Percentiles rank a stretch among this genome's conserved stretches.
Conservation (phyloP, 768 basidiomycete species). For the Leccinum sublutescens region DNA sequence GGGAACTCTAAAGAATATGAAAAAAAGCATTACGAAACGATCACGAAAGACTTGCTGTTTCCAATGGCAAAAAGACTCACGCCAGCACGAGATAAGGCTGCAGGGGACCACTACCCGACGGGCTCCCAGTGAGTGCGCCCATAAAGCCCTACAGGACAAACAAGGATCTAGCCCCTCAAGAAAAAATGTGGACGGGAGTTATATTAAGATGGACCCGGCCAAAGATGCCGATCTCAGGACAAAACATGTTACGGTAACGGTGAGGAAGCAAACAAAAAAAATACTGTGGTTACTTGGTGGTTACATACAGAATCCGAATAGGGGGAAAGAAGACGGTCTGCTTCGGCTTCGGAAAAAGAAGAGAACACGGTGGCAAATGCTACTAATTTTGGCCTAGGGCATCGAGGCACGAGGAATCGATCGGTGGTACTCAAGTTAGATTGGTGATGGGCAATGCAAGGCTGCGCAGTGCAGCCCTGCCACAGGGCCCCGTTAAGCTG, state of each 20-base stretch:
- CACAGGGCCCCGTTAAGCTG: not conserved
- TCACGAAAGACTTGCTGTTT: not conserved
- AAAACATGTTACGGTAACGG: not conserved
- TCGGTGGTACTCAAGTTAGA: not conserved
- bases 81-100: not conserved
- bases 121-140: not conserved
- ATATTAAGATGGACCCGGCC: not conserved
- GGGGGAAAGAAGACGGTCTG: not conserved
- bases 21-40: not conserved
- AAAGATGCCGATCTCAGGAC: not conserved
- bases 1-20: not conserved
- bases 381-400: not conserved
- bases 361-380: not conserved
- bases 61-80: not conserved
- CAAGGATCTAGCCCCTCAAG: not conserved
- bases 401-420: not conserved
- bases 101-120: not conserved
- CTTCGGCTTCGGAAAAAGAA: not conserved
- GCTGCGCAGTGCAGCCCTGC: not conserved
- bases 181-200: not conserved
- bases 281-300: no score
- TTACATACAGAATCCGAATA: not conserved
- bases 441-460: not conserved
- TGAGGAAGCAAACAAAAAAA: not conserved
- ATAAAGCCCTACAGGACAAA: not conserved